These are phyloP conservation scores for Arthrobotrys musiformis DNA, from an alignment of 2,329 filamentous ascomycete species.

Conservation along the genomic window DNA sequence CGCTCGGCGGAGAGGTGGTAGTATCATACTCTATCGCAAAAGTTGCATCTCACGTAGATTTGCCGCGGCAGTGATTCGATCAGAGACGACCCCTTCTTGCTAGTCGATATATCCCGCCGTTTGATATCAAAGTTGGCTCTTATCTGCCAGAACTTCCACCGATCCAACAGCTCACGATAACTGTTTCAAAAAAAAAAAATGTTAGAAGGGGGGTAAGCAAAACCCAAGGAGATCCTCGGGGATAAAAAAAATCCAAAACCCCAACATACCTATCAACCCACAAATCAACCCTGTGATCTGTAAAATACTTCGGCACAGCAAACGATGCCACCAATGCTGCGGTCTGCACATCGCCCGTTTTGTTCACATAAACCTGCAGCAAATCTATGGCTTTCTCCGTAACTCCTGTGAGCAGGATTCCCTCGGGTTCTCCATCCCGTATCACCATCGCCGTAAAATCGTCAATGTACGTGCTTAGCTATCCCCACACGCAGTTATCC, in stretches of 20 bases:
- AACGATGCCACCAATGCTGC: slow-evolving; percentile 79
- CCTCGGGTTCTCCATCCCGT: slow-evolving; percentile 77
- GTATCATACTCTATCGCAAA: slow-evolving; percentile 70
- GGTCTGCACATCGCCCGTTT: slow-evolving; percentile 81
- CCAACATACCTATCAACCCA: slow-evolving; percentile 66
- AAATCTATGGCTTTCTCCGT: slow-evolving; percentile 78
- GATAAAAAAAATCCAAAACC: neutral
- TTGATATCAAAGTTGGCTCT: slow-evolving; percentile 82
- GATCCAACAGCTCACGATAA: slow-evolving; percentile 78
- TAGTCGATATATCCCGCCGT: slow-evolving; percentile 74
- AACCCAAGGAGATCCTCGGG: too few relatives aligned
- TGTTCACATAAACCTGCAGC: slow-evolving; percentile 78
- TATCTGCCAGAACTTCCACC: slow-evolving; percentile 77
- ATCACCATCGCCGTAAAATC: slow-evolving; percentile 73
- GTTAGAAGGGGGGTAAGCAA: too few relatives aligned
- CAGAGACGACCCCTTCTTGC: slow-evolving; percentile 72
- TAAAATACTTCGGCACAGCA: slow-evolving; percentile 78
- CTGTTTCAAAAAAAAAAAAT: slow-evolving; percentile 22
- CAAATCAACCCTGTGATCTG: slow-evolving; percentile 77
- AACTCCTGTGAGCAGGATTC: slow-evolving; percentile 80
- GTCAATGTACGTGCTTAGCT: slow-evolving; percentile 75
- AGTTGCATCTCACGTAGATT: slow-evolving; percentile 79
- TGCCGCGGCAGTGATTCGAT: slow-evolving; percentile 75
- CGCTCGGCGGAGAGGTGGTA: too few relatives aligned
- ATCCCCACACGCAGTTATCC: slow-evolving; percentile 55